These are phyloP conservation scores for Scenedesmus sp. DNA, from an alignment of 163 green algal species.

Conservation along the genomic window DNA sequence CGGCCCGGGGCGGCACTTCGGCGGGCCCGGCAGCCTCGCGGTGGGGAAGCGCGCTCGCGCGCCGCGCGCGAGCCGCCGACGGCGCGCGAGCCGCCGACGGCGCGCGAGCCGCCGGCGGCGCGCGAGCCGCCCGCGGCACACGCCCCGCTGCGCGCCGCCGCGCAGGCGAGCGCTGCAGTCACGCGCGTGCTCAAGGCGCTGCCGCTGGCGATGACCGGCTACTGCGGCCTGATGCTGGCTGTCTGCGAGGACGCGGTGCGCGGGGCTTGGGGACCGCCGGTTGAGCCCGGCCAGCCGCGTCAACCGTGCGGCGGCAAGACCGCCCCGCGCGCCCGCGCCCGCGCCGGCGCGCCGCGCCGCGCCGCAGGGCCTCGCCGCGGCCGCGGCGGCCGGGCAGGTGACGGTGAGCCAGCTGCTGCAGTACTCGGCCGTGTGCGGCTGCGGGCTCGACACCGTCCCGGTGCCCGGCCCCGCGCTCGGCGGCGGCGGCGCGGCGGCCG, in stretches of 20 bases:
- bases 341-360: background rate
- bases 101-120: too few species aligned
- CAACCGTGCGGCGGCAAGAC: background rate
- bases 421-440: slow-evolving; percentile 63
- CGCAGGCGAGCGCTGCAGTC: slow-evolving; percentile 47
- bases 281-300: background rate
- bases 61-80: too few species aligned
- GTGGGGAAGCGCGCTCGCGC: too few species aligned
- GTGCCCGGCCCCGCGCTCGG: slow-evolving; percentile 44
- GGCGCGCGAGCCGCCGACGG: too few species aligned
- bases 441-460: slow-evolving; percentile 67
- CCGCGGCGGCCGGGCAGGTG: slow-evolving; percentile 21
- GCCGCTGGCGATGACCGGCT: slow-evolving; percentile 52
- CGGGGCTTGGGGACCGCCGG: background rate
- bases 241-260: slow-evolving; percentile 61
- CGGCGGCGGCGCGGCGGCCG: background rate
- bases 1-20: slow-evolving; percentile 52
- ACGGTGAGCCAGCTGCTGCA: slow-evolving; percentile 57
- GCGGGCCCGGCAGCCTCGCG: slow-evolving; percentile 55
- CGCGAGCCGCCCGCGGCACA: too few species aligned
- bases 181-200: slow-evolving; percentile 60
- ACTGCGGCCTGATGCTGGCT: slow-evolving; percentile 70
- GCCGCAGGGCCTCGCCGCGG: slow-evolving; percentile 33
- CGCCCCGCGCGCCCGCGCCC: background rate
- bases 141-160: too few species aligned